Base-by-base conservation (phyloP, 352 stramenopile species). In the Globisporangium nagaii region DNA sequence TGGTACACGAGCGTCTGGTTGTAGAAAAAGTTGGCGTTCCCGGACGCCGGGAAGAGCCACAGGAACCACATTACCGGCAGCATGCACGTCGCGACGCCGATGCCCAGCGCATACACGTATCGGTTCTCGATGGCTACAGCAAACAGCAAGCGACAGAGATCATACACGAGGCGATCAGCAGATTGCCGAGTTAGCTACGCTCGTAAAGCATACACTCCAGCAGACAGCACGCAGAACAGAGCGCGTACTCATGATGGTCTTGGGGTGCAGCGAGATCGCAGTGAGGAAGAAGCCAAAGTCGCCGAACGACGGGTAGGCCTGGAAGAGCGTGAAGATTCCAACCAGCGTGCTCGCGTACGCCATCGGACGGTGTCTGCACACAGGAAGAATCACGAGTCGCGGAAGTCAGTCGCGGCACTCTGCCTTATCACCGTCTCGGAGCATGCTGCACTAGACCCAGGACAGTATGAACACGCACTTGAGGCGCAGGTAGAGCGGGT, bases 11-110 rank as follows among this genome's bases (percentile, higher is more conserved):
- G 65, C 32, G 84, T 94, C 63, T 92, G 81, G 65, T 90, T 92
- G 68, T 92, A 94, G 53, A 90, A 94, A 60, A 94, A 94, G 54
- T 94, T 94, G n/a, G 84, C 79, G 59, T 94, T 94, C 20, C 84
- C 84, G 10, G 81, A 92, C 12, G 76, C 84, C 7, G 84, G 81
- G 45, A 86, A 94, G 35, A 94, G 56, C 84, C 84, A 94, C n/a
- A 94, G 62, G 50, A 90, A 92, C 73, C 77, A 90, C 84, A 94
- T 94, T 20, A 92, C 73, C 20, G 81, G 81, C 37, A 94, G 57
- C 68, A 94, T 83, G 53, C 71, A 88, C 8, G 77, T 84, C 15
- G 81, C 81, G 0, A 84, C 78, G 27, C 63, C 72, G 15, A 94
- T 58, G 2, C 84, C 84, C 12, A 90, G 58, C 9, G 72, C 74